A percentile compares a stretch with the other conserved stretches of the same genome.
Evolutionary conservation across 495 filamentous ascomycete genomes (phyloP).

Genomic region (Aspergillus asperescens): DNA sequence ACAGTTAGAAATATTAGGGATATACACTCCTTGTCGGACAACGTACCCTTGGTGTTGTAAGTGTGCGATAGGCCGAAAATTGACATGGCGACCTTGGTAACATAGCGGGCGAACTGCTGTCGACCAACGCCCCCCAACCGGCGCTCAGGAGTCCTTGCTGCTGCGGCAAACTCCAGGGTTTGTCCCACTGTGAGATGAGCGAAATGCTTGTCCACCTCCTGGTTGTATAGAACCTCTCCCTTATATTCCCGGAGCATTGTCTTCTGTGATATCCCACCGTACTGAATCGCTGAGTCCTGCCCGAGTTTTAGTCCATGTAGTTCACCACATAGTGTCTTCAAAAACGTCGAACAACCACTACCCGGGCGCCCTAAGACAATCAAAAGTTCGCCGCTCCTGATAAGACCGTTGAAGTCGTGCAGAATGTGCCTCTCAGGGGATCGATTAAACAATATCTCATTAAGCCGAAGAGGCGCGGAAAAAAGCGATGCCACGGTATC

Average conservation of each 20-base stretch:
- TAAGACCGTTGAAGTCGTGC: conserved; percentile 36
- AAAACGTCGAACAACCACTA: conserved; percentile 43
- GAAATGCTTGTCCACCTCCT: conserved; percentile 61
- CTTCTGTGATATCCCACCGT: conserved; percentile 48
- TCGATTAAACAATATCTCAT: conserved; percentile 36
- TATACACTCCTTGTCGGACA: too few species aligned
- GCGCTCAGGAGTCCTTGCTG: conserved; percentile 45
- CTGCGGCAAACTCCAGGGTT: conserved; percentile 59
- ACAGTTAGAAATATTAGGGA: conserved; percentile 28
- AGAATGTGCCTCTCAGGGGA: conserved; percentile 38
- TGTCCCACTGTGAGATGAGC: conserved; percentile 62
- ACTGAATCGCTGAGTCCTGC: conserved; percentile 43
- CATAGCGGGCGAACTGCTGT: conserved; percentile 41
- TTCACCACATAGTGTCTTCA: conserved; percentile 37
- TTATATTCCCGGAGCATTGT: conserved; percentile 54
- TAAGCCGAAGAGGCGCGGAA: conserved; percentile 43
- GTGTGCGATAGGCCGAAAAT: conserved; percentile 55
- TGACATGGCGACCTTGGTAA: conserved; percentile 55
- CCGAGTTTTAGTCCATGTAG: conserved; percentile 38
- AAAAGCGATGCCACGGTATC: conserved; percentile 48
- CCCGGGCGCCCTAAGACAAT: conserved; percentile 43
- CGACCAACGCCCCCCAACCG: conserved; percentile 40
- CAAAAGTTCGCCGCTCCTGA: conserved; percentile 36
- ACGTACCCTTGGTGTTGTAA: conserved; percentile 47
- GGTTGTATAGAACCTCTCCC: conserved; percentile 61